These are phyloP conservation scores for Botrytis sinoallii DNA, from an alignment of 2,329 filamentous ascomycete species.

Conservation along the genomic window DNA sequence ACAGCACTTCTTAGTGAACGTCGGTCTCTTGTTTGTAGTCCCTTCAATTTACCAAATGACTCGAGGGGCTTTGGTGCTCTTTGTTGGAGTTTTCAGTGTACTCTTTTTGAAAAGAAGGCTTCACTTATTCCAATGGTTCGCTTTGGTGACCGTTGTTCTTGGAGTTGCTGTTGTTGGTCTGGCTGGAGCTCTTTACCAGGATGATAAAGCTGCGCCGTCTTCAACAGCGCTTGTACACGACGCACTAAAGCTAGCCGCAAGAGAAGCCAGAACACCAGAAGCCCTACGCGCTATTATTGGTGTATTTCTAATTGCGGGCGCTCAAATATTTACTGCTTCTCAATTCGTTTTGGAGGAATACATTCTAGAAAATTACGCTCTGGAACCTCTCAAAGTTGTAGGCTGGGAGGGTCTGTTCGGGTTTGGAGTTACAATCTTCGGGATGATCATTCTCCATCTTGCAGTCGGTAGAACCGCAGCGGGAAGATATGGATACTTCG, in stretches of 20 bases:
- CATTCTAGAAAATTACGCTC: slow-evolving; percentile 75
- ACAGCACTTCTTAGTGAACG: slow-evolving; percentile 71
- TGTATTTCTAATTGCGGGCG: slow-evolving; percentile 84
- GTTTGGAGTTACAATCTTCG: slow-evolving; percentile 72
- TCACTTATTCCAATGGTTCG: slow-evolving; percentile 86
- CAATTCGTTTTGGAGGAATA: slow-evolving; percentile 97
- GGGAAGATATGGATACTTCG: slow-evolving; percentile 81
- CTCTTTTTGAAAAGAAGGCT: slow-evolving; percentile 79
- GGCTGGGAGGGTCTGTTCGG: slow-evolving; percentile 97
- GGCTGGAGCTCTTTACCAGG: slow-evolving; percentile 76
- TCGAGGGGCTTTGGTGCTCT: slow-evolving; percentile 86
- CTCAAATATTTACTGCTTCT: slow-evolving; percentile 93
- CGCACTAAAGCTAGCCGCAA: slow-evolving; percentile 42
- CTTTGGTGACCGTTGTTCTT: slow-evolving; percentile 78
- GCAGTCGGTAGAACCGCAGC: slow-evolving; percentile 70
- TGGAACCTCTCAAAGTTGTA: slow-evolving; percentile 78
- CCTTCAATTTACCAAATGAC: slow-evolving; percentile 99
- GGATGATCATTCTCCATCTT: slow-evolving; percentile 78
- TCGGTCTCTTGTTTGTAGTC: slow-evolving; percentile 86
- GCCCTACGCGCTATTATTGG: slow-evolving; percentile 73
- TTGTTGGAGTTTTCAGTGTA: slow-evolving; percentile 94
- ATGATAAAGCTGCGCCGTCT: slow-evolving; percentile 45
- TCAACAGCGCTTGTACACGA: slow-evolving; percentile 41
- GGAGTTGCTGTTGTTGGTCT: slow-evolving; percentile 89
- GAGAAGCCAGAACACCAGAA: slow-evolving; percentile 47